A percentile compares a stretch with the other conserved stretches of the same genome.
These are phyloP conservation scores for Nasturtium officinale DNA, from an alignment of 345 rosid species.

Conservation along the genomic window DNA sequence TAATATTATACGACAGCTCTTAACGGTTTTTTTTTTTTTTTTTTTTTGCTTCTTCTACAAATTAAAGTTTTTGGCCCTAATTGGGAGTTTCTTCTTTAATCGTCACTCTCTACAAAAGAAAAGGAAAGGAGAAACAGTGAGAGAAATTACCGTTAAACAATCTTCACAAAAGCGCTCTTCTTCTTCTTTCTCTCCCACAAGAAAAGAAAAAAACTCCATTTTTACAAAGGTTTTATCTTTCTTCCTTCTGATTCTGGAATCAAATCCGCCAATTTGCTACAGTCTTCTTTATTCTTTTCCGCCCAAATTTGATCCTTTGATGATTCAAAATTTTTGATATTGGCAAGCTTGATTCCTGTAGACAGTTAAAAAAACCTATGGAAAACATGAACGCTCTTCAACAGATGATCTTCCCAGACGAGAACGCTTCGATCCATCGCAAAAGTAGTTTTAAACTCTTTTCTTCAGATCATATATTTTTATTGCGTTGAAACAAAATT, in stretches of 20 bases:
- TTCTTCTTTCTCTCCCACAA: conserved; percentile 21
- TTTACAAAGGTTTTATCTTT: not conserved
- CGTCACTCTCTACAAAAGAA: conserved; percentile 1
- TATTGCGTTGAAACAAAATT: conserved; percentile 12
- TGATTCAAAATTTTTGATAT: not conserved
- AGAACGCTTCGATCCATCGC: conserved; percentile 41
- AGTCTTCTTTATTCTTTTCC: not conserved
- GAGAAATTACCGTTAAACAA: conserved; percentile 28
- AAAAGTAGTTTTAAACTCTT: conserved; percentile 9
- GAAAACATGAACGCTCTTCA: conserved; percentile 40
- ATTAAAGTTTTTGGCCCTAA: not conserved
- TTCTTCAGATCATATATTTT: not conserved
- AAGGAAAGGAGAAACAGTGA: conserved; percentile 12
- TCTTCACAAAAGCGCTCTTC: conserved; percentile 29
- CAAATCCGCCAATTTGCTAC: not conserved
- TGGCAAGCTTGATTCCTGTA: not conserved
- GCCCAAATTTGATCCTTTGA: not conserved
- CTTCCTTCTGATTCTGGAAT: not conserved
- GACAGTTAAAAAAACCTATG: conserved; percentile 16
- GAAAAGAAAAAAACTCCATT: conserved; percentile 3
- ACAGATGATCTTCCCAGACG: conserved; percentile 39
- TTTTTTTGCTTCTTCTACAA: not conserved
- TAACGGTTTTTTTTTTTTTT: conserved; percentile 44
- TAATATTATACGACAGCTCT: conserved; percentile 34
- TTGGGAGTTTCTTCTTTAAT: conserved; percentile 2